Conservation (phyloP, 1,139 yeast genomes). For the Nematodospora anomalae region DNA sequence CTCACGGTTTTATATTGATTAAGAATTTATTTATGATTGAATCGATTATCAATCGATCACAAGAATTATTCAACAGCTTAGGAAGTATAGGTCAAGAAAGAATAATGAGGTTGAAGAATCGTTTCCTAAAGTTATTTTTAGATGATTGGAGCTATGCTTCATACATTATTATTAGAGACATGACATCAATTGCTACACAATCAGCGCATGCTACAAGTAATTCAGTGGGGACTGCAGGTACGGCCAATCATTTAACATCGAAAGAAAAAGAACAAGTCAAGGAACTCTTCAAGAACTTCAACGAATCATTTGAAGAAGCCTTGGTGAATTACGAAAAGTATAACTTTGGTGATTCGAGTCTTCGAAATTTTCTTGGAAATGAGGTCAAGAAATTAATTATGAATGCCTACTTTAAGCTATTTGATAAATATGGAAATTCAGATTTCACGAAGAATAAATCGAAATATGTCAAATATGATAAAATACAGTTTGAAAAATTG, state of each 20-base stretch:
- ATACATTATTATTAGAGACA: slow-evolving; percentile 65
- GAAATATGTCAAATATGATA: slow-evolving; percentile 75
- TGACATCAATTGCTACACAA: slow-evolving; percentile 46
- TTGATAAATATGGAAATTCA: slow-evolving; percentile 69
- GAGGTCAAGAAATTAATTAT: slow-evolving; percentile 71
- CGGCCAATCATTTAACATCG: slow-evolving; percentile 36
- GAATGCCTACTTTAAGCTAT: slow-evolving; percentile 82
- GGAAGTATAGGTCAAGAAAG: slow-evolving; percentile 69
- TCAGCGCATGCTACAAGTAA: slow-evolving; percentile 6
- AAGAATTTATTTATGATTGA: slow-evolving; percentile 75
- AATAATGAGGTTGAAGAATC: slow-evolving; percentile 66
- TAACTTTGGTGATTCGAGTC: slow-evolving; percentile 63
- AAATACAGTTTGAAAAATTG: slow-evolving; percentile 54
- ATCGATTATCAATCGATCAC: slow-evolving; percentile 65
- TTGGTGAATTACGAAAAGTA: slow-evolving; percentile 62
- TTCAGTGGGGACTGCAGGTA: slow-evolving; percentile 12
- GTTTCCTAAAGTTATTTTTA: slow-evolving; percentile 73
- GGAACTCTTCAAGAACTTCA: slow-evolving; percentile 80
- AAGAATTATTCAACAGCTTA: slow-evolving; percentile 50
- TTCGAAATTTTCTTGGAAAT: slow-evolving; percentile 59
- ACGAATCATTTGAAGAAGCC: slow-evolving; percentile 78
- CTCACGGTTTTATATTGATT: slow-evolving; percentile 69
- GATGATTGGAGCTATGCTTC: slow-evolving; percentile 86
- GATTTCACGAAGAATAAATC: slow-evolving; percentile 70
- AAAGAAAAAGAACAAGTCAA: slow-evolving; percentile 85